Conservation (phyloP, 1,284 basidiomycete species). For the Cryptococcus sp. region DNA sequence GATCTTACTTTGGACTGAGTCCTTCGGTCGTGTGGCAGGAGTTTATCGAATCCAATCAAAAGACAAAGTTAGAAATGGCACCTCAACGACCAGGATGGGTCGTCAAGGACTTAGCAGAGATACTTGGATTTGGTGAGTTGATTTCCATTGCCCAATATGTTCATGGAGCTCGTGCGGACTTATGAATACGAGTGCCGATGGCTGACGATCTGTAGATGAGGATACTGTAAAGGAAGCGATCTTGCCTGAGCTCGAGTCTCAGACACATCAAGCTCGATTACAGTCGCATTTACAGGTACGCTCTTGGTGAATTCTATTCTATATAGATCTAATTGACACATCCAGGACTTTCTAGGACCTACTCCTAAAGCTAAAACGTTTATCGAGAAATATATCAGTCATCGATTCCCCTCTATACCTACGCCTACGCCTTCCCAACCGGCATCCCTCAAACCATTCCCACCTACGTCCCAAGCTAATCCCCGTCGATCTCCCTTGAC, state of each 20-base stretch:
- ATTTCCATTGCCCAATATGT: neutral
- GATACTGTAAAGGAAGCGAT: constrained; percentile 38
- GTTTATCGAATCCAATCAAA: too few relatives aligned
- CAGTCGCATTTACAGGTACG: constrained; percentile 36
- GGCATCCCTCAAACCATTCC: constrained; percentile 2
- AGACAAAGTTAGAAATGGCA: neutral
- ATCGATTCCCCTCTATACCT: constrained; percentile 34
- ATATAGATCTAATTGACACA: neutral
- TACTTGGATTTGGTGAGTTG: constrained; percentile 37
- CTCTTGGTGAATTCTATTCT: neutral
- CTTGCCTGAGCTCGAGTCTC: constrained; percentile 37
- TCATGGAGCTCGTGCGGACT: neutral
- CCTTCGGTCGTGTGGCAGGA: too few relatives aligned
- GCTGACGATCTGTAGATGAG: constrained; percentile 23
- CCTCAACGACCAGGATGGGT: constrained; percentile 31
- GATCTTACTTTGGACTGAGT: too few relatives aligned
- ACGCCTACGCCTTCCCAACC: constrained; percentile 10
- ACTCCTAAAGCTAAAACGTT: constrained; percentile 34
- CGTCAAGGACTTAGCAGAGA: constrained; percentile 26
- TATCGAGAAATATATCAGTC: constrained; percentile 29
- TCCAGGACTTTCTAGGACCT: constrained; percentile 43
- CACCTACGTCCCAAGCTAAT: neutral
- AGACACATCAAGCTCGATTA: constrained; percentile 29
- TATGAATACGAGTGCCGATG: too few relatives aligned
- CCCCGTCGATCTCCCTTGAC: neutral